phyloP scores from a whole-genome alignment of 768 basidiomycete species.

The Tulasnella sp. region DNA sequence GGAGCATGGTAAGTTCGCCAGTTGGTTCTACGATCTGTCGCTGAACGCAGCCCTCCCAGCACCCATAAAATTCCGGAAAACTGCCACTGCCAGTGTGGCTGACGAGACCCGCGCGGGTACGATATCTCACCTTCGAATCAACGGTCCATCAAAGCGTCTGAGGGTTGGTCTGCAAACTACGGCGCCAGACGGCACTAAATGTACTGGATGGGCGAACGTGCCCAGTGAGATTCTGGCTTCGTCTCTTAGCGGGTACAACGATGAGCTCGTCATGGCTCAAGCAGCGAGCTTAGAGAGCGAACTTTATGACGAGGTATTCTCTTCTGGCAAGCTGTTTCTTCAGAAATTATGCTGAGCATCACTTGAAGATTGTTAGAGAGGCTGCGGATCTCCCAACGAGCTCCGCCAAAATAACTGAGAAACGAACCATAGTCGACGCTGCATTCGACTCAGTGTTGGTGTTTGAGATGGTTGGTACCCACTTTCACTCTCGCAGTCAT shows the following conservation, averaged over 20 bases:
- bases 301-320: slow-evolving; percentile 54
- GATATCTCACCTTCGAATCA: not conserved
- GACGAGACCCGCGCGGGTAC: slow-evolving; percentile 41
- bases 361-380: slow-evolving; percentile 57
- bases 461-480: slow-evolving; percentile 63
- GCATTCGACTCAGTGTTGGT: slow-evolving; percentile 63
- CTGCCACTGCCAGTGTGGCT: slow-evolving; percentile 66
- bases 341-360: not conserved
- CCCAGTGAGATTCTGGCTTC: slow-evolving; percentile 33
- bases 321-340: not conserved
- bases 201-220: slow-evolving; percentile 43
- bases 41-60: slow-evolving; percentile 45
- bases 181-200: slow-evolving; percentile 39
- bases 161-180: slow-evolving; percentile 52
- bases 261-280: slow-evolving; percentile 56
- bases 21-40: not conserved
- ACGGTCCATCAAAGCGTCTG: slow-evolving; percentile 42
- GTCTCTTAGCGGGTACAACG: slow-evolving; percentile 42
- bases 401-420: slow-evolving; percentile 72
- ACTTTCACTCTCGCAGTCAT: not conserved
- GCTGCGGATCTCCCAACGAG: slow-evolving; percentile 73
- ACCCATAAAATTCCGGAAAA: slow-evolving; percentile 56
- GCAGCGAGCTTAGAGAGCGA: slow-evolving; percentile 75
- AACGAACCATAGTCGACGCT: slow-evolving; percentile 71
- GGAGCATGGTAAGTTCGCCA: slow-evolving; percentile 63